Evolutionary conservation across 495 filamentous ascomycete genomes (phyloP), one percentile per base, ranked within the genome.

Genomic region (Hyaloscypha bicolor): DNA sequence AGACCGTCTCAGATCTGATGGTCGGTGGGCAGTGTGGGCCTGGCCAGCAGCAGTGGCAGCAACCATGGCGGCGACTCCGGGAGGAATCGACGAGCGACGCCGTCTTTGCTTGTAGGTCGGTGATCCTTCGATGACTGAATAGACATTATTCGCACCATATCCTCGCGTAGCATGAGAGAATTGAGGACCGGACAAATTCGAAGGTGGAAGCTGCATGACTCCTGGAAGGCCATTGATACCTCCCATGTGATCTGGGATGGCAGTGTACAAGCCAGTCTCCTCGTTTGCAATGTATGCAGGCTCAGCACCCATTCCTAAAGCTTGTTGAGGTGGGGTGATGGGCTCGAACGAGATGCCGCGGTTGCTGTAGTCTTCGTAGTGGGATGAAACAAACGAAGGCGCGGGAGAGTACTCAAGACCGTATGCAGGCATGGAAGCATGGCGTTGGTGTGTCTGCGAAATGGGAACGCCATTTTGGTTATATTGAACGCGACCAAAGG

Each of bases 41-140:
- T 71, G 71, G 67, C 32, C 74, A 51, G 73, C 77, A 60, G 82
- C 80, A 6, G 86, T 82, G 25, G 87, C 86, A 58, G 88, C 84
- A 63, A 88, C 82, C 39, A 88, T 86, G 68, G 86, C 86, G 37
- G 83, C 83, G 60, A 91, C 83, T 45, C 87, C 86, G 14, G 93
- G 91, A 21, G 93, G 90, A 61, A 97, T 90, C 30, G 95, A 97
- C 25, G 95, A 96, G 35, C 96, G 90, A 67, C 95, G 87, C 73
- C 95, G 86, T 66, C 95, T 87, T 81, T 97, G 96, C 84, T 99
- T 99, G 81, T 99, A 99, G 12, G 94, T 97, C 30, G 95, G 95
- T 6, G 95, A 99, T 25, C 95, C 95, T 80, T 99, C 95, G 71
- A 99, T 93, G 55, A 97, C 92, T 16, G 94, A 94, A 82, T 96